Evolutionary conservation across 2,329 filamentous ascomycete species (phyloP), one percentile per base, ranked within the genome.

Genomic region (Ciborinia camelliae): DNA sequence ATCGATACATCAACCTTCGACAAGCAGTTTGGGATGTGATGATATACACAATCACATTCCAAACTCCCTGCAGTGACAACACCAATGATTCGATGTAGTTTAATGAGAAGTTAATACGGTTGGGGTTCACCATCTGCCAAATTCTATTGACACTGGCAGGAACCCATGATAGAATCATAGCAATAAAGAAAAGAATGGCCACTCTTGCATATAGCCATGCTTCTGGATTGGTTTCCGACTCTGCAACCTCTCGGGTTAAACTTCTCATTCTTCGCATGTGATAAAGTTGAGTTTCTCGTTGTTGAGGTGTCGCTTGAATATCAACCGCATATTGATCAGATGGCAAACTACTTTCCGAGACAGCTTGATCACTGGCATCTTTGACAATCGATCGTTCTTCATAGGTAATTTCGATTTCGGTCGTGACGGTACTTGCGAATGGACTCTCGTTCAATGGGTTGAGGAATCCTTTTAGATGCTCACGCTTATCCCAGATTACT

Each of bases 11-110:
- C 14, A 66, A 51, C 26, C 57, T n/a, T n/a, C 15, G 23, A 37
- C 65, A 66, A 26, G 65, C 65, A 15, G 82, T 77, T 81, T 86
- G 86, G 1, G 88, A 90, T 1, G 88, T 90, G 18, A 85, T 81
- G 20, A 86, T 77, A 75, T 93, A 94, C 68, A 94, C 90, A 66
- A 90, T 76, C 41, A 87, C 84, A 73, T 94, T 94, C 90, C 90
- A 93, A 71, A 92, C 89, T 0, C 91, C 90, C 73, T 94, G 90
- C 0, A 92, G 39, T 28, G 66, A 59, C 20, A 68, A 55, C 28
- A 65, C 58, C 23, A 65, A 37, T n/a, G 65, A 57, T 26, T 62
- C 48, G 3, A 62, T 47, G 52, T 68, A 68, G 26, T 68, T 67
- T 2, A 68, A 18, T 6, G 61, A 20, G 15, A 68, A 67, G 6